phyloP scores from a whole-genome alignment of 2,329 filamentous ascomycete genomes.

The Sordariomycetes sp. region DNA sequence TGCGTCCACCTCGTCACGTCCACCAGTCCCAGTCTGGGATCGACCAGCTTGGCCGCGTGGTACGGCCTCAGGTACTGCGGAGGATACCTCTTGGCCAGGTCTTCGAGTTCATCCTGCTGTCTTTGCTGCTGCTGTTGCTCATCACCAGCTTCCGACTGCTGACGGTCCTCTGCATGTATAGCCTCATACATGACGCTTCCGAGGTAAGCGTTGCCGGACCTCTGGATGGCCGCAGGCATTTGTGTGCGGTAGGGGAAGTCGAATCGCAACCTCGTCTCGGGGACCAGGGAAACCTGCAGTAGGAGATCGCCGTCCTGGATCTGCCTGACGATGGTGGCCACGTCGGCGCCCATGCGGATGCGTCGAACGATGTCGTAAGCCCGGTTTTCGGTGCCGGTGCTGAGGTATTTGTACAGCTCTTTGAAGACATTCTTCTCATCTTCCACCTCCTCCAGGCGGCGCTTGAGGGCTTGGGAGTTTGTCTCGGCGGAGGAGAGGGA shows the following conservation, averaged over 20 bases:
- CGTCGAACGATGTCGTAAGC: constrained; percentile 21
- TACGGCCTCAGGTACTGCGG: constrained; percentile 23
- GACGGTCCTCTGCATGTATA: neutral
- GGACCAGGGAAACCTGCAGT: constrained; percentile 24
- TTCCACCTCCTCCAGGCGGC: constrained; percentile 3
- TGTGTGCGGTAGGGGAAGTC: constrained; percentile 23
- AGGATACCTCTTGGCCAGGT: neutral
- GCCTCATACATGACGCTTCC: neutral
- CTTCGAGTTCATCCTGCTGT: neutral
- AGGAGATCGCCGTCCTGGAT: constrained; percentile 24
- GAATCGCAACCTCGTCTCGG: constrained; percentile 27
- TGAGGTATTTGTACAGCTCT: constrained; percentile 11
- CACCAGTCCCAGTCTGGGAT: constrained; percentile 18
- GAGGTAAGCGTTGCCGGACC: constrained; percentile 1
- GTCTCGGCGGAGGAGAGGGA: constrained; percentile 10
- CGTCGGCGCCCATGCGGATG: constrained; percentile 23
- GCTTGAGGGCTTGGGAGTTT: constrained; percentile 9
- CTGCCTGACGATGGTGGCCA: constrained; percentile 19
- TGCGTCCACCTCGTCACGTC: constrained; percentile 25
- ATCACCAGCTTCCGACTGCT: neutral
- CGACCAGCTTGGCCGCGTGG: constrained; percentile 21
- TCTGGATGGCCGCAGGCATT: constrained; percentile 10
- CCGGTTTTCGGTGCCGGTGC: constrained; percentile 14
- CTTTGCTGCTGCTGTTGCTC: neutral
- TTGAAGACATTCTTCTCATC: constrained; percentile 4